Conservation (phyloP, 169 alveolate genomes). For the Plasmodium inui region DNA sequence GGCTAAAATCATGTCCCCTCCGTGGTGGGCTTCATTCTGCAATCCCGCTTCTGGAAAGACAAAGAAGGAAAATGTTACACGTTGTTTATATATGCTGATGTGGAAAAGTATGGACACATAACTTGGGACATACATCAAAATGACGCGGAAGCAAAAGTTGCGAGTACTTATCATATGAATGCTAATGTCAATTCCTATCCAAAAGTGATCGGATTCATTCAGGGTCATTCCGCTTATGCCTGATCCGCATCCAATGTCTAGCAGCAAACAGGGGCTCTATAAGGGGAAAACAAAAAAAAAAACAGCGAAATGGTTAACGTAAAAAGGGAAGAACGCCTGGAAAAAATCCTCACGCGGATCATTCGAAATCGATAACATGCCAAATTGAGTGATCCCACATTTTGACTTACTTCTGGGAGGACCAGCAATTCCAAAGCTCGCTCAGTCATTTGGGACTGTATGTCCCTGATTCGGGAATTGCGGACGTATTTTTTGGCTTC, state of each 20-base stretch:
- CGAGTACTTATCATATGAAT: slow-evolving; percentile 93
- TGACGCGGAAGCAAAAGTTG: not conserved
- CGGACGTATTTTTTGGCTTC: slow-evolving; percentile 93
- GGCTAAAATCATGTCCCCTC: slow-evolving; percentile 93
- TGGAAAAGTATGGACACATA: not conserved
- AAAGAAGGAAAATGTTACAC: not conserved
- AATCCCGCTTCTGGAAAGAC: slow-evolving; percentile 56
- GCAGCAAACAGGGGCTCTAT: slow-evolving; percentile 88
- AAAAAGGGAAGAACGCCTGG: not conserved
- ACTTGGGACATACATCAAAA: not conserved
- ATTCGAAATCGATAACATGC: not conserved
- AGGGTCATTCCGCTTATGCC: slow-evolving; percentile 95
- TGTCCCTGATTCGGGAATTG: slow-evolving; percentile 92
- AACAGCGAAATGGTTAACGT: not conserved
- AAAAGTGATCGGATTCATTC: slow-evolving; percentile 91
- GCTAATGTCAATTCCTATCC: slow-evolving; percentile 97
- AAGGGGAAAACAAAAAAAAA: slow-evolving; percentile 80
- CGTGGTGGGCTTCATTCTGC: slow-evolving; percentile 80
- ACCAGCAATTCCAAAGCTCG: slow-evolving; percentile 92
- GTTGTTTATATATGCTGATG: not conserved
- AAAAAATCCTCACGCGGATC: not conserved
- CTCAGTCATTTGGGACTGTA: slow-evolving; percentile 94
- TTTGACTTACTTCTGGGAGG: slow-evolving; percentile 84
- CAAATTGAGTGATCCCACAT: not conserved
- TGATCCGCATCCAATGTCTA: slow-evolving; percentile 99